These are phyloP conservation scores for Penicillium aurantiogriseum DNA, from an alignment of 2,329 filamentous ascomycete species.

Conservation along the genomic window DNA sequence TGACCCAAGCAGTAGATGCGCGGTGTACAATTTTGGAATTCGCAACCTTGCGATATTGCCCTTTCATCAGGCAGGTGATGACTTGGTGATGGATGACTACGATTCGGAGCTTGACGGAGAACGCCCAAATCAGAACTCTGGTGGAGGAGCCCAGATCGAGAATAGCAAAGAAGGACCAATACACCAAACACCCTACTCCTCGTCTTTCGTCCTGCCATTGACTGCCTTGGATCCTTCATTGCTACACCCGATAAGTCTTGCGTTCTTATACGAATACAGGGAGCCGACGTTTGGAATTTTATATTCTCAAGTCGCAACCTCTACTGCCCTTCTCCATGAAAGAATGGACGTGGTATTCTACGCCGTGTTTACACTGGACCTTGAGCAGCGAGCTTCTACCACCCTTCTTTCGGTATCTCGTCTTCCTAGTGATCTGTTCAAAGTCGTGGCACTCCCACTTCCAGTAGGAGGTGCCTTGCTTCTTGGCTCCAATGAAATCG, in stretches of 20 bases:
- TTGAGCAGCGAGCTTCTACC: conserved; percentile 90
- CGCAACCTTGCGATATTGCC: conserved; percentile 90
- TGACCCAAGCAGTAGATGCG: conserved; percentile 89
- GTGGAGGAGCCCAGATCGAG: conserved; percentile 25
- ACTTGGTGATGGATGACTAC: conserved; percentile 89
- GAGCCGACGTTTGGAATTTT: conserved; percentile 96
- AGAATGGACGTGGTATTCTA: conserved; percentile 84
- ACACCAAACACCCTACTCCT: conserved; percentile 69
- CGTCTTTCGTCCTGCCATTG: conserved; percentile 90
- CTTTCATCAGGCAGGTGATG: conserved; percentile 81
- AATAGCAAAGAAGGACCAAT: conserved; percentile 34
- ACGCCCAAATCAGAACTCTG: conserved; percentile 49
- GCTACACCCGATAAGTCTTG: conserved; percentile 84
- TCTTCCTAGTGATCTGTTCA: conserved; percentile 82
- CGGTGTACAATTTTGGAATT: conserved; percentile 85
- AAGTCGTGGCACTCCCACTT: conserved; percentile 75
- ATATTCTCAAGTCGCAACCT: conserved; percentile 71
- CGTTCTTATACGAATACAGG: conserved; percentile 93
- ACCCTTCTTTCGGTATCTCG: conserved; percentile 82
- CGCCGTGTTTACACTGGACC: conserved; percentile 90
- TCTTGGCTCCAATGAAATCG: conserved; percentile 82
- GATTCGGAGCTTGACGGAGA: conserved; percentile 76
- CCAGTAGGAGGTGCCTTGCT: conserved; percentile 87
- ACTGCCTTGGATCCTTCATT: conserved; percentile 84
- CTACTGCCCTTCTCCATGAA: conserved; percentile 69